A percentile compares a stretch with the other conserved stretches of the same genome.
Evolutionary conservation across 2,329 filamentous ascomycete species (phyloP).

Genomic region (Ophiocordyceps robertsii): DNA sequence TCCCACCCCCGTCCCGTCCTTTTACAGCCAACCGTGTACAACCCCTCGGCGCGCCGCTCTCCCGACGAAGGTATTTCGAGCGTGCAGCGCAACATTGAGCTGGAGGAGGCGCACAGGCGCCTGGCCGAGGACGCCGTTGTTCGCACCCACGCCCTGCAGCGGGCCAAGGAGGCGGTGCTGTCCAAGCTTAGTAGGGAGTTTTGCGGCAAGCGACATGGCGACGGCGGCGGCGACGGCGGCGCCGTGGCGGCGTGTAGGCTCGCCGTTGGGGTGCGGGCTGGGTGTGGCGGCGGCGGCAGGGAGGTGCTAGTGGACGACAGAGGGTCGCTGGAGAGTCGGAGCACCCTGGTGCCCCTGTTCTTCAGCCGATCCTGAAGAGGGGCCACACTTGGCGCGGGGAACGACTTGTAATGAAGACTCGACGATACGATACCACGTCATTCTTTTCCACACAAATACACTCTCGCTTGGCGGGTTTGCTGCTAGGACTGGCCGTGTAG

Average conservation of each 20-base stretch:
- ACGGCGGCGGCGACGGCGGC: conserved; percentile 15
- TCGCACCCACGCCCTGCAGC: conserved; percentile 39
- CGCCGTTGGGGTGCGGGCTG: not conserved
- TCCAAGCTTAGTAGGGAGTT: conserved; percentile 43
- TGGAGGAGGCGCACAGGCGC: conserved; percentile 40
- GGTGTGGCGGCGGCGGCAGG: conserved; percentile 6
- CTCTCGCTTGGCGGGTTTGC: conserved; percentile 5
- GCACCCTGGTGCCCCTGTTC: conserved; percentile 44
- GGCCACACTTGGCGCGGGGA: no score
- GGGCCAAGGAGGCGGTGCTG: conserved; percentile 47
- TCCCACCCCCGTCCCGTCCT: conserved; percentile 37
- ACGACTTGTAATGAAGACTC: conserved; percentile 15
- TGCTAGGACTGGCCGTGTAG: not conserved
- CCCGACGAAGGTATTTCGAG: conserved; percentile 36
- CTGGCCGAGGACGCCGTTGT: conserved; percentile 44
- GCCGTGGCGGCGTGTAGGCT: conserved; percentile 2
- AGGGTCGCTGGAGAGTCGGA: conserved; percentile 36
- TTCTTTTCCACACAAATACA: conserved; percentile 6
- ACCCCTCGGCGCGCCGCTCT: conserved; percentile 19
- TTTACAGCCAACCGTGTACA: conserved; percentile 44
- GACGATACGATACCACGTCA: conserved; percentile 8
- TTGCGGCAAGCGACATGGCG: conserved; percentile 9
- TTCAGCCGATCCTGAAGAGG: conserved; percentile 32
- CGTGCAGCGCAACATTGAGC: conserved; percentile 43
- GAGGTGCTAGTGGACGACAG: conserved; percentile 27